Base-by-base conservation (phyloP, 768 basidiomycete species). In the Fibroporia radiculosa region DNA sequence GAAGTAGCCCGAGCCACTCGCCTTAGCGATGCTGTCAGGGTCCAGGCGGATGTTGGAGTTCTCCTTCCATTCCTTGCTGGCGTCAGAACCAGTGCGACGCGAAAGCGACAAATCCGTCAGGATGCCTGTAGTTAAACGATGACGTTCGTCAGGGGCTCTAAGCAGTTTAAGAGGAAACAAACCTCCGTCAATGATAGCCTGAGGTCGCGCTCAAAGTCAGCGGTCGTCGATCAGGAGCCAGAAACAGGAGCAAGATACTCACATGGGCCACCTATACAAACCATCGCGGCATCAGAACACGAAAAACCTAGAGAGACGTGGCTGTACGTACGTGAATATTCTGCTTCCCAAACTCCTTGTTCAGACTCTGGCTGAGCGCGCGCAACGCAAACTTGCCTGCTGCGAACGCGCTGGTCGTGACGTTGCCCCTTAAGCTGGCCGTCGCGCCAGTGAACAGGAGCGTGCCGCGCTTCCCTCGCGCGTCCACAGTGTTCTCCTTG, bases 131-230 rank as follows among this genome's bases (percentile, higher is more conserved):
- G 32, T 14, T 1, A 18, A 16, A 32, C 29, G 23, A n/a, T n/a
- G n/a, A n/a, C n/a, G n/a, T n/a, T n/a, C n/a, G n/a, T n/a, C n/a
- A n/a, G n/a, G n/a, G n/a, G n/a, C n/a, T n/a, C n/a, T 31, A 29
- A 41, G 11, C 26, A 24, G 23, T 16, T 20, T 35, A n/a, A 16
- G 18, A 10, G 12, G 26, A 13, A 7, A 42, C 66, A 34, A 51
- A 74, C 68, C 66, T 54, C 85, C 85, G 51, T 88, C 85, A 37
- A 87, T 82, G 48, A 86, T 74, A 29, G 72, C 71, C 80, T 87
- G 42, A 5, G 13, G 10, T 11, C 45, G 11, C 16, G 22, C 28
- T 19, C n/a, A 26, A 25, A 25, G 33, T 34, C 18, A 12, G 10
- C 18, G 18, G 28, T 12, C 6, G 36, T 18, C 19, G 11, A 20